Conservation (phyloP, 768 basidiomycete genomes). For the Panaeolus cyanescens region DNA sequence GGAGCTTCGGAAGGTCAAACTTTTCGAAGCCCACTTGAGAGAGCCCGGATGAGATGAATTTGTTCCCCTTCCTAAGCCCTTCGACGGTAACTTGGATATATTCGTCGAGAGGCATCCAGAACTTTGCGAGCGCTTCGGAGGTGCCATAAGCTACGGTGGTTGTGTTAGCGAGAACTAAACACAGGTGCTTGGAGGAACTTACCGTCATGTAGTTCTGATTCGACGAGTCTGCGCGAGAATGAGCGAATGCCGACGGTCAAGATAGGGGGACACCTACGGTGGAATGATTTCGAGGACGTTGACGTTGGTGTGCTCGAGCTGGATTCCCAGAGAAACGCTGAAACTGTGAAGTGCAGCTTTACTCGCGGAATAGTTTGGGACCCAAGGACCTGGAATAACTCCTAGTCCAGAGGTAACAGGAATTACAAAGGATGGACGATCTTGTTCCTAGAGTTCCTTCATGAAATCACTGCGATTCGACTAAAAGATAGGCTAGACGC, state of each 20-base stretch:
- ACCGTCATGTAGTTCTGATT: conserved; percentile 66
- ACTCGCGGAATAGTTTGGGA: conserved; percentile 55
- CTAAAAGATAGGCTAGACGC: conserved; percentile 1
- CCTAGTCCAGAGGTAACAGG: conserved; percentile 57
- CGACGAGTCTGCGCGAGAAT: conserved; percentile 44
- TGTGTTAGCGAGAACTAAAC: not conserved
- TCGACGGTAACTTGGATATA: conserved; percentile 39
- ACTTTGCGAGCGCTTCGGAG: conserved; percentile 44
- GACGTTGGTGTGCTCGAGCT: conserved; percentile 50
- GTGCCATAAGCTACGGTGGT: conserved; percentile 51
- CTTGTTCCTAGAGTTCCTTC: conserved; percentile 35
- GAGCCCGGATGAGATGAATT: conserved; percentile 25
- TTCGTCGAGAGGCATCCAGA: conserved; percentile 55
- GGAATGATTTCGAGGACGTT: conserved; percentile 59
- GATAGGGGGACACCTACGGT: conserved; percentile 40
- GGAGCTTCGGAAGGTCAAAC: conserved; percentile 24
- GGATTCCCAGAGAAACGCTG: conserved; percentile 44
- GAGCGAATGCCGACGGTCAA: not conserved
- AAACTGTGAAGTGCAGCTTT: conserved; percentile 62
- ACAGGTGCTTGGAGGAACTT: conserved; percentile 16
- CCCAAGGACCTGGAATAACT: conserved; percentile 40
- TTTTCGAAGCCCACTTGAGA: conserved; percentile 24
- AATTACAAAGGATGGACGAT: conserved; percentile 48
- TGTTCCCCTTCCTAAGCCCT: conserved; percentile 27
- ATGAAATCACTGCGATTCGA: not conserved